These are phyloP conservation scores for Ceriops zippeliana DNA, from an alignment of 345 rosid species.

Conservation along the genomic window DNA sequence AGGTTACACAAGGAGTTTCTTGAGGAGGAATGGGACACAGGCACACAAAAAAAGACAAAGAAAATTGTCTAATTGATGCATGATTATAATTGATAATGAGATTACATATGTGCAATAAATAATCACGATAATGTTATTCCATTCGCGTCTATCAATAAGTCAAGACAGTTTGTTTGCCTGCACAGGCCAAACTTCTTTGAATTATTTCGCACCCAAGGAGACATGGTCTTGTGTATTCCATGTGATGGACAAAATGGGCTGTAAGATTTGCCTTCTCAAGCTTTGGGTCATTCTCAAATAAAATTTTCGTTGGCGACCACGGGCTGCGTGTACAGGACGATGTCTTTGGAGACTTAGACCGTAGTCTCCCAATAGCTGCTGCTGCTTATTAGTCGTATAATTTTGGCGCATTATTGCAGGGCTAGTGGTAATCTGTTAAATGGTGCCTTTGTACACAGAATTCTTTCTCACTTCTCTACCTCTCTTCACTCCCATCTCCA, in stretches of 20 bases:
- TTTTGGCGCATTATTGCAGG: neutral
- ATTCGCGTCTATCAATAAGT: too few relatives aligned
- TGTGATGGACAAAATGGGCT: neutral
- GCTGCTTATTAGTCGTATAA: neutral
- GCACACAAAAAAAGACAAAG: too few relatives aligned
- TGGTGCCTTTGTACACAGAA: neutral
- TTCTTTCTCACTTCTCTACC: neutral
- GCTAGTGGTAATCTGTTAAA: neutral
- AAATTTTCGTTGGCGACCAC: conserved; percentile 17
- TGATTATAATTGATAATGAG: too few relatives aligned
- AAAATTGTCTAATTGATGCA: too few relatives aligned
- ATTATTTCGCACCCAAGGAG: too few relatives aligned
- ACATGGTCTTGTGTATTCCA: neutral
- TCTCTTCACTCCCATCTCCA: too few relatives aligned
- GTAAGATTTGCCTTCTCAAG: conserved; percentile 6
- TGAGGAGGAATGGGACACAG: neutral
- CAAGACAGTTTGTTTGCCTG: too few relatives aligned
- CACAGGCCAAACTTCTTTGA: too few relatives aligned
- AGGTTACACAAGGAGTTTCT: neutral
- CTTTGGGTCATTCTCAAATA: neutral
- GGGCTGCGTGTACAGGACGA: conserved; percentile 9
- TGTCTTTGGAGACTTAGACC: conserved; percentile 3
- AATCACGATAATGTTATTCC: too few relatives aligned
- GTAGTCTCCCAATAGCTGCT: neutral
- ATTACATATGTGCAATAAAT: too few relatives aligned